Evolutionary conservation across 495 filamentous ascomycete species (phyloP).

Genomic region (Neurospora discreta): DNA sequence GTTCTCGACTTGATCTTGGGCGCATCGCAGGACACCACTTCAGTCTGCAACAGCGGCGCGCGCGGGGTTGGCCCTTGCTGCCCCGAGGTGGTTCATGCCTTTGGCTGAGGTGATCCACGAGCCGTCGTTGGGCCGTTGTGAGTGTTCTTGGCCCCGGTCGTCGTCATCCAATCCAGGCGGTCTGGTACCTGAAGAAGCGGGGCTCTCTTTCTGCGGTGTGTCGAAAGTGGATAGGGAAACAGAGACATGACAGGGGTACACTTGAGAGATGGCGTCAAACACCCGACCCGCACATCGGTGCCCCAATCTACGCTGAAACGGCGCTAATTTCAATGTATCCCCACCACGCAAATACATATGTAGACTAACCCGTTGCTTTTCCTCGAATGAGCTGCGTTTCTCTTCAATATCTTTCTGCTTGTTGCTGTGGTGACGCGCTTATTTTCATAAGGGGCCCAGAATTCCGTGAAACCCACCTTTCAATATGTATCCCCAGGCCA

Average conservation of each 20-base stretch:
- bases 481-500: background rate
- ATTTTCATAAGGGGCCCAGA: background rate
- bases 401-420: background rate
- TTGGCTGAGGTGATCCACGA: background rate
- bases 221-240: background rate
- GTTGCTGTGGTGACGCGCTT: background rate
- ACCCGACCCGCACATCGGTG: background rate
- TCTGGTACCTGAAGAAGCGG: conserved; percentile 25
- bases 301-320: conserved; percentile 6
- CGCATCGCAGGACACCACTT: background rate
- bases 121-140: background rate
- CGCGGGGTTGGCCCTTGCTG: background rate
- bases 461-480: background rate
- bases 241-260: background rate
- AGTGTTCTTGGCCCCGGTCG: conserved; percentile 9
- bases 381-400: background rate
- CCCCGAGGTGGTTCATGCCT: background rate
- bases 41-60: background rate
- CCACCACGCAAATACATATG: background rate
- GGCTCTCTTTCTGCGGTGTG: background rate
- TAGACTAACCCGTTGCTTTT: too few relatives aligned
- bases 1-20: background rate
- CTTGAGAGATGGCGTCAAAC: background rate
- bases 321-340: conserved; percentile 5
- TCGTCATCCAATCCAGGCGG: conserved; percentile 24